Percentiles rank a stretch among this genome's conserved stretches.
Conservation (phyloP, 2,329 filamentous ascomycete species). For the Cylindrodendrum hubeiense region DNA sequence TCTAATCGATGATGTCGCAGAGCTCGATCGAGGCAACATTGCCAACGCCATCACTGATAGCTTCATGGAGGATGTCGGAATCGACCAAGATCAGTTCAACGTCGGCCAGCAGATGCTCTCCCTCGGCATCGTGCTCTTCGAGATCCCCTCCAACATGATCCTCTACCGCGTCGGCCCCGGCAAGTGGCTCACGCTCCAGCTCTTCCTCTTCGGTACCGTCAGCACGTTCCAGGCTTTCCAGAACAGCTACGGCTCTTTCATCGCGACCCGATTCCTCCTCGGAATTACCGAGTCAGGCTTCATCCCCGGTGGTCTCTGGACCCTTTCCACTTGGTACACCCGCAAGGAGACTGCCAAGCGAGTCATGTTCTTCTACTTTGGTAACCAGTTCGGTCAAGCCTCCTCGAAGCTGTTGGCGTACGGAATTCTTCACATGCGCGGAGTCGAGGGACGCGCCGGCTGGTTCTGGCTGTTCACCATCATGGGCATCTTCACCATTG, state of each 20-base stretch:
- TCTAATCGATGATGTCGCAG: slow-evolving; percentile 31
- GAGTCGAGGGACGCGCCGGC: slow-evolving; percentile 60
- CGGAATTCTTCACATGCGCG: slow-evolving; percentile 63
- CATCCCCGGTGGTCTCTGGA: slow-evolving; percentile 65
- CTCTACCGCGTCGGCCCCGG: slow-evolving; percentile 55
- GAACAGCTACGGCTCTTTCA: slow-evolving; percentile 58
- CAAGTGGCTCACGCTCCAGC: slow-evolving; percentile 65
- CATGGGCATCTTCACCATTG: slow-evolving; percentile 65
- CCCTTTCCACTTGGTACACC: slow-evolving; percentile 68
- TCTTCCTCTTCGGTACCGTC: slow-evolving; percentile 66
- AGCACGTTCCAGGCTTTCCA: slow-evolving; percentile 68
- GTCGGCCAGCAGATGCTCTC: slow-evolving; percentile 64
- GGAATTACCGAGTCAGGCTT: slow-evolving; percentile 67
- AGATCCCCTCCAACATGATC: slow-evolving; percentile 54
- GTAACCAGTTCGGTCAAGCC: slow-evolving; percentile 62
- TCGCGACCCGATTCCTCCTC: slow-evolving; percentile 64
- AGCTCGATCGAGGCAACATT: slow-evolving; percentile 58
- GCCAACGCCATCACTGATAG: slow-evolving; percentile 61
- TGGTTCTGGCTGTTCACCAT: slow-evolving; percentile 70
- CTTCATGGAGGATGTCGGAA: slow-evolving; percentile 62
- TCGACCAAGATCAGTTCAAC: slow-evolving; percentile 65
- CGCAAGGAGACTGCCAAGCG: slow-evolving; percentile 64
- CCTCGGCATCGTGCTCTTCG: slow-evolving; percentile 61
- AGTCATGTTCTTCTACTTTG: slow-evolving; percentile 68
- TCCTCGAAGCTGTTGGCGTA: slow-evolving; percentile 56